phyloP scores from a whole-genome alignment of 192 early-diverging fungal species.

The Funneliformis geosporum region DNA sequence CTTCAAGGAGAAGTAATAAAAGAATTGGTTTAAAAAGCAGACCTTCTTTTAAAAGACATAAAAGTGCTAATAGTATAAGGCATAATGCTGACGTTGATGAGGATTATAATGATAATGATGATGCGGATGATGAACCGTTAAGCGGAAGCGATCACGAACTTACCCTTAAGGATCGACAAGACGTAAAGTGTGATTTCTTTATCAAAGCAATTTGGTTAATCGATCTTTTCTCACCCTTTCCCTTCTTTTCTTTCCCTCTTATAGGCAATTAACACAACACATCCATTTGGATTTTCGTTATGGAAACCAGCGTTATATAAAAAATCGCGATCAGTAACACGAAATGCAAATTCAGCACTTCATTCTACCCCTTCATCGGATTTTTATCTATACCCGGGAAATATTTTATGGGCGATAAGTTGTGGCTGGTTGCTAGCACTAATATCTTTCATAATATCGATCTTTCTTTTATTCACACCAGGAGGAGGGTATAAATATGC shows the following conservation, averaged over 20 bases:
- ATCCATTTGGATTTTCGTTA: constrained; percentile 92
- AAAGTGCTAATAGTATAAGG: not conserved
- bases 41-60: not conserved
- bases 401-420: constrained; percentile 80
- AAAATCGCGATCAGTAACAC: constrained; percentile 85
- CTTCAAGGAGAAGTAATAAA: constrained; percentile 4
- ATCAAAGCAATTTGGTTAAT: not conserved
- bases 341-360: constrained; percentile 76
- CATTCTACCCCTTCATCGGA: constrained; percentile 72
- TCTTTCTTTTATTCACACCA: constrained; percentile 59
- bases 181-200: constrained; percentile 8
- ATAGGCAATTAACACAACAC: constrained; percentile 77
- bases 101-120: not conserved
- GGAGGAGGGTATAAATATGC: constrained; percentile 59
- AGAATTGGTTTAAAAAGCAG: not conserved
- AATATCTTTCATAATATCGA: constrained; percentile 63
- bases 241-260: not conserved
- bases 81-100: not conserved
- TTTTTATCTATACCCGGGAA: constrained; percentile 78
- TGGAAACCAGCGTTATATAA: constrained; percentile 98
- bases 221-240: not conserved
- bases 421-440: constrained; percentile 90
- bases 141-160: constrained; percentile 10
- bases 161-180: constrained; percentile 31
- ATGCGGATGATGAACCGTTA: not conserved